phyloP scores from a whole-genome alignment of 768 basidiomycete species.

The Mycena rosella region DNA sequence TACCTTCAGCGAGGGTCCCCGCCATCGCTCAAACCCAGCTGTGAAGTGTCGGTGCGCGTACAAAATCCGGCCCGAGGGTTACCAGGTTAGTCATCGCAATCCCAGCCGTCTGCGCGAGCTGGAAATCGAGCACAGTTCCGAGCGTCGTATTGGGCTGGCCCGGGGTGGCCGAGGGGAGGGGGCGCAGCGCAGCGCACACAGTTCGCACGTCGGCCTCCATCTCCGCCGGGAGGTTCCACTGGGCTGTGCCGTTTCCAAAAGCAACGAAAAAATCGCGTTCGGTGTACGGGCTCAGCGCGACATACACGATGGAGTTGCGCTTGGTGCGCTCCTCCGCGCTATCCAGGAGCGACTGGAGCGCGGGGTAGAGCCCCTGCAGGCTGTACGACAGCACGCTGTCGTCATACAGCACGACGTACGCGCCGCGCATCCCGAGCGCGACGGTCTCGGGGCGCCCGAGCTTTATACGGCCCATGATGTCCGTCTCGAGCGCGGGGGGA shows the following conservation, averaged over 20 bases:
- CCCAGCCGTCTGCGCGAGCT: too few relatives aligned
- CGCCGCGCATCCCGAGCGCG: slow-evolving; percentile 21
- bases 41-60: too few relatives aligned
- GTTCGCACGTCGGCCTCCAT: slow-evolving; percentile 15
- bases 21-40: too few relatives aligned
- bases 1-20: too few relatives aligned
- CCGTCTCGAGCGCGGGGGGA: slow-evolving; percentile 15
- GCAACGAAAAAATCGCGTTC: slow-evolving; percentile 20
- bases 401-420: slow-evolving; percentile 19
- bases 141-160: slow-evolving; percentile 7
- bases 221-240: slow-evolving; percentile 19
- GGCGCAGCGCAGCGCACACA: slow-evolving; percentile 13
- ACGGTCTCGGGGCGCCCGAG: slow-evolving; percentile 23
- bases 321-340: slow-evolving; percentile 13
- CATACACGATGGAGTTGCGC: slow-evolving; percentile 13
- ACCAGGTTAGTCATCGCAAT: too few relatives aligned
- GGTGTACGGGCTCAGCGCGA: slow-evolving; percentile 25
- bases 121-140: slow-evolving; percentile 8
- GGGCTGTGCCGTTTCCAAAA: slow-evolving; percentile 17
- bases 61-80: too few relatives aligned
- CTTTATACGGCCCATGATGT: slow-evolving; percentile 18
- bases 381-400: slow-evolving; percentile 10
- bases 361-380: slow-evolving; percentile 18
- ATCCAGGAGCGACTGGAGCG: slow-evolving; percentile 2
- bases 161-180: not conserved